Evolutionary conservation across 1,284 basidiomycete species (phyloP), one percentile per base, ranked within the genome.

Genomic region (Malassezia slooffiae): DNA sequence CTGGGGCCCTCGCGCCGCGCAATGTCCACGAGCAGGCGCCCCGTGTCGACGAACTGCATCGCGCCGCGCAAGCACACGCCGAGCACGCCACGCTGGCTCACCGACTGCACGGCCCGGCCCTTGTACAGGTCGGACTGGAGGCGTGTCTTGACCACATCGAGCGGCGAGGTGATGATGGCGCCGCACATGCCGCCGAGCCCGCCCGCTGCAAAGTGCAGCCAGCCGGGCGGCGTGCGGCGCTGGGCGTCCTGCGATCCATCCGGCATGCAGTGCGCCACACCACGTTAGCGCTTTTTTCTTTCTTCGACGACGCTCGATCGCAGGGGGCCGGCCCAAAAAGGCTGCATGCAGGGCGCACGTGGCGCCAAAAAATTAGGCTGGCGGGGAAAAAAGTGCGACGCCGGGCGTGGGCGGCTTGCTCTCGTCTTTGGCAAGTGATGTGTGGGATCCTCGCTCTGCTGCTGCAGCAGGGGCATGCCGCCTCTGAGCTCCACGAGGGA

Each of bases 61-160:
- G 91, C 71, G 2, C 90, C 70, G 3, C 82, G 78, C 15, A 73
- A 20, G 70, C 74, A 2, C 72, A 74, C 43, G 10, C 46, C 44
- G 1, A 50, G n/a, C 10, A 48, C 39, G 1, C 55, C 52, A 4
- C 24, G 47, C 41, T 34, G 48, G 33, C 34, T 33, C 27, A 22
- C 41, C 20, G 31, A 22, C 39, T 29, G 20, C 12, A 17, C 15
- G n/a, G 13, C 35, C 10, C 39, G 41, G 16, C 36, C 76, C 35
- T 75, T 75, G 70, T 90, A 95, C 29, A 95, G 73, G 71, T 83
- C 82, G 0, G 88, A 93, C 72, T 97, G 91, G 9, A 97, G 74
- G 4, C 91, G 81, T 21, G 93, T 99, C 73, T 97, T 97, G 57
- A 97, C 90, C 21, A 99, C 87, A 70, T 99, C 91, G 58, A 97